Evolutionary conservation across 352 stramenopile species (phyloP), one percentile per base, ranked within the genome.

Genomic region (Phytopythium kandeliae): DNA sequence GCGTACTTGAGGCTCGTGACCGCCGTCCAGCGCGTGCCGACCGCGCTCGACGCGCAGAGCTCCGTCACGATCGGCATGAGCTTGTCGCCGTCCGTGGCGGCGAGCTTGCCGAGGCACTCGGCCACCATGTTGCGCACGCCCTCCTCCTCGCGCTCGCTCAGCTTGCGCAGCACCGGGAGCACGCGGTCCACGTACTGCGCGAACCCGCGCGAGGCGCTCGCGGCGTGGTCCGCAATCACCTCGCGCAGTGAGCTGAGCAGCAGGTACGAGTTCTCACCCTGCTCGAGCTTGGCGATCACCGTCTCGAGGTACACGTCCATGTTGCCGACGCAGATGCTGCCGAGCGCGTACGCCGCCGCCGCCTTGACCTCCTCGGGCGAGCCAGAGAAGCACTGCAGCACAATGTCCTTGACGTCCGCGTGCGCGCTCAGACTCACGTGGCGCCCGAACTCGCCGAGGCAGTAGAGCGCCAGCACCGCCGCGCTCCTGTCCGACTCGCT

Each of bases 121-220:
- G 96, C 95, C 21, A 98, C 96, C 88, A 99, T 98, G 48, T 97
- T 98, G 34, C 96, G 84, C 41, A 98, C 89, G 19, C 93, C 91
- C 74, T 99, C 96, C 69, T 98, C 95, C 25, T 96, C 71, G 54
- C 85, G 89, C 26, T 88, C 72, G 54, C 86, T 98, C 61, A 98
- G 86, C 21, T 81, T 86, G 47, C 96, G 78, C 16, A 99, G 71
- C 48, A 98, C 89, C n/a, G 89, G 91, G 22, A 99, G 63, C 38
- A 99, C 91, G 54, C 74, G 75, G 26, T 87, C 71, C 26, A 96
- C 69, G 46, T 93, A 91, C 26, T 79, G 62, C 11, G 75, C 72
- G 30, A 90, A 83, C 19, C 76, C 83, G 41, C 94, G 68, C 13
- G 47, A 43, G 12, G 47, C 22, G 42, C 70, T 93, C 7, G 78